phyloP scores from a whole-genome alignment of 2,329 filamentous ascomycete species.

The Pochonia chlamydosporia region DNA sequence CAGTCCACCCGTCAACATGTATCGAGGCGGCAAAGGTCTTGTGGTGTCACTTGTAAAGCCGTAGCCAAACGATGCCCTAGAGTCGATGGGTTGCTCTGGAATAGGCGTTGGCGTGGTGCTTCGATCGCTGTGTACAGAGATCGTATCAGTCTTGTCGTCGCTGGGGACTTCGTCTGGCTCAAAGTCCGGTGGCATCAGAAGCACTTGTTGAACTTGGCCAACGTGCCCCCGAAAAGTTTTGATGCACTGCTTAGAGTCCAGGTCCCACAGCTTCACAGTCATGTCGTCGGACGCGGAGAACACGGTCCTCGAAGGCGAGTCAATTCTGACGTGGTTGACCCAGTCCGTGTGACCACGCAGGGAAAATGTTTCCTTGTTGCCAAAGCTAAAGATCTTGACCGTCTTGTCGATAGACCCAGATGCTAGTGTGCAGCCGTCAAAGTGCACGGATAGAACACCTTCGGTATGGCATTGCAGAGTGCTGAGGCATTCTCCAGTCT shows the following conservation, averaged over 20 bases:
- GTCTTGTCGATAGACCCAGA: conserved; percentile 87
- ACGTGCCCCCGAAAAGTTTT: conserved; percentile 80
- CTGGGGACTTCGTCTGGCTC: conserved; percentile 67
- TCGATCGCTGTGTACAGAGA: conserved; percentile 42
- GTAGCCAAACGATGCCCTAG: conserved; percentile 51
- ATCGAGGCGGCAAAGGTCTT: conserved; percentile 73
- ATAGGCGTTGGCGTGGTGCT: conserved; percentile 33
- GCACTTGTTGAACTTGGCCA: conserved; percentile 88
- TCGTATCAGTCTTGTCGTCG: conserved; percentile 47
- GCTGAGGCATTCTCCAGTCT: conserved; percentile 78
- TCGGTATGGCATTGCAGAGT: conserved; percentile 74
- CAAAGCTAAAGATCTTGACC: conserved; percentile 89
- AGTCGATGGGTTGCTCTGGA: conserved; percentile 31
- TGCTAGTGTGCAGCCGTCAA: conserved; percentile 76
- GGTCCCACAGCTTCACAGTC: conserved; percentile 86
- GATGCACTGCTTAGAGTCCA: conserved; percentile 77
- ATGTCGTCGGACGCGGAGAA: conserved; percentile 93
- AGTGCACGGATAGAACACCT: conserved; percentile 83
- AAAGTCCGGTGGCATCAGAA: conserved; percentile 79
- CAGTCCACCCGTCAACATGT: conserved; percentile 88
- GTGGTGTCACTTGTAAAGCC: conserved; percentile 55
- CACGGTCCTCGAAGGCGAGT: conserved; percentile 74
- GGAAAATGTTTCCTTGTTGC: conserved; percentile 72
- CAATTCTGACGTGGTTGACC: conserved; percentile 93
- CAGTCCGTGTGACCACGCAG: conserved; percentile 85